Conservation (phyloP, 441 rosid species). For the Rhodomyrtus psidioides region DNA sequence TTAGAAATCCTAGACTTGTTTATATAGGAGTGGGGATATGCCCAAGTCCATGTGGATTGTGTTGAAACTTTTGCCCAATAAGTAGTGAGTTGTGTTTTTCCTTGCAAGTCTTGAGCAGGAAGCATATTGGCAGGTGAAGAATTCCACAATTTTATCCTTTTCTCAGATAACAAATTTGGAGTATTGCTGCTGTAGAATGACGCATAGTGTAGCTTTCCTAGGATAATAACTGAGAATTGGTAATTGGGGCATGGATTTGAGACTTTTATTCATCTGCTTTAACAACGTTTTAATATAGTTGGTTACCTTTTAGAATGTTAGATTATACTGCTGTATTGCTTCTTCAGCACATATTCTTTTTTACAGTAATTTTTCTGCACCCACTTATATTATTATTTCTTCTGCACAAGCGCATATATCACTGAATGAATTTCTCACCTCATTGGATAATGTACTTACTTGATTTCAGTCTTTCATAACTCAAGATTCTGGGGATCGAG, state of each 20-base stretch:
- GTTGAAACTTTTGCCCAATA: not conserved
- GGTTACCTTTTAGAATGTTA: not conserved
- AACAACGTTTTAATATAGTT: not conserved
- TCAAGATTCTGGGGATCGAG: conserved; percentile 83
- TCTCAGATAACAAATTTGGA: no score
- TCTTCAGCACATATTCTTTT: not conserved
- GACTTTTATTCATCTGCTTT: not conserved
- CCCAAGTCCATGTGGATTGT: not conserved
- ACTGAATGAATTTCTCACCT: not conserved
- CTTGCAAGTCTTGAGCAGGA: not conserved
- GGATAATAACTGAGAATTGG: not conserved
- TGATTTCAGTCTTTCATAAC: conserved; percentile 74
- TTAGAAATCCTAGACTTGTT: not conserved
- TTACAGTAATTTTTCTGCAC: not conserved
- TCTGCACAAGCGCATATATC: not conserved
- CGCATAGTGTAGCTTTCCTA: not conserved
- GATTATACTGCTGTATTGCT: not conserved
- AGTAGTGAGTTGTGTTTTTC: not conserved
- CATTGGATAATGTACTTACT: not conserved
- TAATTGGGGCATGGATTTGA: not conserved
- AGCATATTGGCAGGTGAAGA: not conserved
- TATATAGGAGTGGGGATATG: not conserved
- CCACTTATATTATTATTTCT: not conserved
- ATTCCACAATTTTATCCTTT: no score
- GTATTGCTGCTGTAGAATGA: not conserved